Percentiles rank a stretch among this genome's conserved stretches.
These are phyloP conservation scores for Zoysia pacifica DNA, from an alignment of 176 grass and related monocot genomes.

Conservation along the genomic window DNA sequence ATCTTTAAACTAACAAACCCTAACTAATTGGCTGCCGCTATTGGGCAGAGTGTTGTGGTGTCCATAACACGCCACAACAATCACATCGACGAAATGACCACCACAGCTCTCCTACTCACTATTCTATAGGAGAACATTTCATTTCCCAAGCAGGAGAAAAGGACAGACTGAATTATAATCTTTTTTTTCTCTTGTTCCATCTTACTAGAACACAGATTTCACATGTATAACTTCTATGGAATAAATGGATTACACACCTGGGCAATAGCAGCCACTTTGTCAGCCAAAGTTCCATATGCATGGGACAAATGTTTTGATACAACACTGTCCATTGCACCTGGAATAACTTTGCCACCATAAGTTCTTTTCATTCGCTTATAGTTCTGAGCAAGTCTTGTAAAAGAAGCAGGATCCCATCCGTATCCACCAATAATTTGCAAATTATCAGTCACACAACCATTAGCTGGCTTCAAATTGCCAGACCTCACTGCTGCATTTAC, in stretches of 20 bases:
- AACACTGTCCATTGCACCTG: constrained; percentile 85
- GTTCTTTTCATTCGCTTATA: constrained; percentile 86
- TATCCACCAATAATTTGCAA: constrained; percentile 81
- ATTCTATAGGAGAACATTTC: not conserved
- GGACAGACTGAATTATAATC: not conserved
- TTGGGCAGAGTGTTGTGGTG: too few species aligned
- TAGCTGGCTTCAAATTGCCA: constrained; percentile 74
- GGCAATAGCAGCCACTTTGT: constrained; percentile 82
- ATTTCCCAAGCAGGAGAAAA: not conserved
- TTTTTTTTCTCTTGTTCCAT: not conserved
- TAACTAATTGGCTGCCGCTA: too few species aligned
- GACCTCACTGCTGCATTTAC: constrained; percentile 79
- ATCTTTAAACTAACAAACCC: too few species aligned
- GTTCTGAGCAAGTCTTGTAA: constrained; percentile 80
- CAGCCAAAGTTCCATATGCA: constrained; percentile 82
- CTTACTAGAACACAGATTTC: not conserved
- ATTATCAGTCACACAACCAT: constrained; percentile 83
- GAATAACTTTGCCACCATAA: constrained; percentile 82
- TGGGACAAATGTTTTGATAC: constrained; percentile 88
- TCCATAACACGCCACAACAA: too few species aligned
- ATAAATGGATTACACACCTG: constrained; percentile 51
- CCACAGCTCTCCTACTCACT: not conserved
- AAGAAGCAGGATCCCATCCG: constrained; percentile 84
- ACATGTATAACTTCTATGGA: constrained; percentile 8
- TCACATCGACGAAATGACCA: not conserved